Evolutionary conservation across 768 basidiomycete genomes (phyloP).

Genomic region (Lactifluus echinatus): DNA sequence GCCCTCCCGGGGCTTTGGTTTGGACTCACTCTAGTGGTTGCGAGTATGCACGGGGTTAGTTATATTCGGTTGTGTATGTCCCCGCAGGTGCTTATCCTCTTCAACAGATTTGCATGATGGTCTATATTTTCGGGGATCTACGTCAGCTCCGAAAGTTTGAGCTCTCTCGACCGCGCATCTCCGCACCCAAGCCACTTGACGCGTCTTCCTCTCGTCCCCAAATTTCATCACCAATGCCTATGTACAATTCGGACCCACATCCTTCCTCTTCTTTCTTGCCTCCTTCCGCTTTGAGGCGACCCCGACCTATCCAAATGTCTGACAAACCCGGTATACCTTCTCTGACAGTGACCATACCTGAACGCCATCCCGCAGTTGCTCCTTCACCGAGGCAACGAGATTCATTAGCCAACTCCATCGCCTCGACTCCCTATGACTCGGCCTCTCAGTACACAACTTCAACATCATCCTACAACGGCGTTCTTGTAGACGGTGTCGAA

Average conservation of each 20-base stretch:
- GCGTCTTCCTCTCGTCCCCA: slow-evolving; percentile 1
- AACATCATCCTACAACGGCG: slow-evolving; percentile 10
- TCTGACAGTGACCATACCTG: slow-evolving; percentile 10
- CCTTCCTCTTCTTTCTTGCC: slow-evolving; percentile 16
- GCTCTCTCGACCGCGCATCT: slow-evolving; percentile 59
- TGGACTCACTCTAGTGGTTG: slow-evolving; percentile 51
- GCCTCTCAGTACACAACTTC: slow-evolving; percentile 10
- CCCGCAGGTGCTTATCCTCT: background rate
- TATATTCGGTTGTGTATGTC: background rate
- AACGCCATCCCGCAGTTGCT: background rate
- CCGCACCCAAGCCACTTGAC: slow-evolving; percentile 30
- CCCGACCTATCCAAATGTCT: background rate
- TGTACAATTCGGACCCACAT: slow-evolving; percentile 4
- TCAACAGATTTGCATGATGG: slow-evolving; percentile 50
- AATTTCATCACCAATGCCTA: slow-evolving; percentile 13
- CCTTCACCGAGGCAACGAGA: slow-evolving; percentile 5
- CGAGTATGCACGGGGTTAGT: slow-evolving; percentile 58
- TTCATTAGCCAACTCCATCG: slow-evolving; percentile 9
- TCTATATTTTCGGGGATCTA: slow-evolving; percentile 74
- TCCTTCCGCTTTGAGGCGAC: slow-evolving; percentile 2
- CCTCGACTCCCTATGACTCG: slow-evolving; percentile 15
- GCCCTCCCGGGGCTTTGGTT: slow-evolving; percentile 66
- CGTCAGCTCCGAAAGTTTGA: slow-evolving; percentile 73
- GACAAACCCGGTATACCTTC: background rate
- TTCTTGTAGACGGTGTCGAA: slow-evolving; percentile 3